A percentile compares a stretch with the other conserved stretches of the same genome.
Evolutionary conservation across 192 early-diverging fungal genomes (phyloP).

Genomic region (Rhizophagus sp.): DNA sequence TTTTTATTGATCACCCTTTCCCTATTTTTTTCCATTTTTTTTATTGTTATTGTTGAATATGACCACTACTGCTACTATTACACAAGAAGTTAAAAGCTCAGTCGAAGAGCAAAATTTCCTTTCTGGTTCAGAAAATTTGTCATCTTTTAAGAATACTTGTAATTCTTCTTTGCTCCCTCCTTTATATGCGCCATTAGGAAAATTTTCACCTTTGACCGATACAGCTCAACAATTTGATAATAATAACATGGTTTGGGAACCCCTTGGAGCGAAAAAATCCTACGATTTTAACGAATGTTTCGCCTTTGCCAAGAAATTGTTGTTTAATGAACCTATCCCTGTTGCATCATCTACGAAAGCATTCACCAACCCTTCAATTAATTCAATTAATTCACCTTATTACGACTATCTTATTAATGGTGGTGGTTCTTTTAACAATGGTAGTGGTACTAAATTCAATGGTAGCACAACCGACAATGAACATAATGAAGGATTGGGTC

Average conservation of each 20-base stretch:
- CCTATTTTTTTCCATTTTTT: background rate
- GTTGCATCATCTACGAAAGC: background rate
- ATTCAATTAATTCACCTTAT: constrained; percentile 6
- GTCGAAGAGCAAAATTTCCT: background rate
- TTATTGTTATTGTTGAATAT: background rate
- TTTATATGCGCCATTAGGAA: background rate
- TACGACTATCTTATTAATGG: constrained; percentile 23
- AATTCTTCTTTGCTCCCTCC: background rate
- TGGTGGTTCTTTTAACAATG: constrained; percentile 6
- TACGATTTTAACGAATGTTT: background rate
- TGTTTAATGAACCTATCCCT: background rate
- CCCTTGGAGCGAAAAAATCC: background rate
- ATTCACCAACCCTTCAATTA: background rate
- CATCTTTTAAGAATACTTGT: background rate
- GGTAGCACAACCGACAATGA: background rate
- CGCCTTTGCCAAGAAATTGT: background rate
- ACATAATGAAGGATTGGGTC: background rate
- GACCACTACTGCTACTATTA: background rate
- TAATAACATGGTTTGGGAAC: constrained; percentile 1
- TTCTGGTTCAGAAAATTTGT: background rate
- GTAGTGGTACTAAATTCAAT: background rate
- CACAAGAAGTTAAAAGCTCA: background rate
- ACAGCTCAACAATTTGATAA: background rate
- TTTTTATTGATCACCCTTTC: background rate
- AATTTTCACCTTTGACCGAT: background rate